Conservation (phyloP, 2,329 filamentous ascomycete species). For the Arthroderma sp. region DNA sequence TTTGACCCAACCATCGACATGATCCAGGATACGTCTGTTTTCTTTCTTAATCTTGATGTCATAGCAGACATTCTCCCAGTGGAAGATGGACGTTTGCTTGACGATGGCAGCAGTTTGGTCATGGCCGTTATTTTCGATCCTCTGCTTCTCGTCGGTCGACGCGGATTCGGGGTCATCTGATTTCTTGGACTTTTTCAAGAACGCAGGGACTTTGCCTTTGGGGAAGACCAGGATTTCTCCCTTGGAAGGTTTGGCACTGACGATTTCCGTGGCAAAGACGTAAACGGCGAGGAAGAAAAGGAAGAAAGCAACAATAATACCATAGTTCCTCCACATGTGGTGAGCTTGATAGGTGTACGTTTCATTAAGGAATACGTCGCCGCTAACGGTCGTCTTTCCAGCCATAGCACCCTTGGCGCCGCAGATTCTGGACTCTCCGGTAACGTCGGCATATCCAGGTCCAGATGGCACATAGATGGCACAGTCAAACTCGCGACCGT, state of each 20-base stretch:
- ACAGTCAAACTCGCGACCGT: slow-evolving; percentile 49
- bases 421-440: slow-evolving; percentile 38
- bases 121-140: slow-evolving; percentile 22
- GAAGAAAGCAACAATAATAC: slow-evolving; percentile 52
- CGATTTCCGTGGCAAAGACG: slow-evolving; percentile 44
- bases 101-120: slow-evolving; percentile 21
- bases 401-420: slow-evolving; percentile 44
- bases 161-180: slow-evolving; percentile 10
- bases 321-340: slow-evolving; percentile 59
- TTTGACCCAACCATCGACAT: slow-evolving; percentile 88
- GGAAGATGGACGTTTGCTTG: slow-evolving; percentile 52
- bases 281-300: slow-evolving; percentile 29
- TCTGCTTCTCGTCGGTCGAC: slow-evolving; percentile 9
- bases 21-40: slow-evolving; percentile 61
- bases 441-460: slow-evolving; percentile 26
- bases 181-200: slow-evolving; percentile 11
- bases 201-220: slow-evolving; percentile 42
- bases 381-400: slow-evolving; percentile 44
- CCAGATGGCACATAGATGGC: slow-evolving; percentile 35
- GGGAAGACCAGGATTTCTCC: slow-evolving; percentile 66
- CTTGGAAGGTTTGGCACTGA: slow-evolving; percentile 55
- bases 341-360: slow-evolving; percentile 46
- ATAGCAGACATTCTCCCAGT: slow-evolving; percentile 76
- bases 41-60: slow-evolving; percentile 71
- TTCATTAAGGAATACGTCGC: slow-evolving; percentile 45